Percentiles rank a stretch among this genome's conserved stretches.
These are phyloP conservation scores for Leucocoprinus birnbaumii DNA, from an alignment of 768 basidiomycete species.

Conservation along the genomic window DNA sequence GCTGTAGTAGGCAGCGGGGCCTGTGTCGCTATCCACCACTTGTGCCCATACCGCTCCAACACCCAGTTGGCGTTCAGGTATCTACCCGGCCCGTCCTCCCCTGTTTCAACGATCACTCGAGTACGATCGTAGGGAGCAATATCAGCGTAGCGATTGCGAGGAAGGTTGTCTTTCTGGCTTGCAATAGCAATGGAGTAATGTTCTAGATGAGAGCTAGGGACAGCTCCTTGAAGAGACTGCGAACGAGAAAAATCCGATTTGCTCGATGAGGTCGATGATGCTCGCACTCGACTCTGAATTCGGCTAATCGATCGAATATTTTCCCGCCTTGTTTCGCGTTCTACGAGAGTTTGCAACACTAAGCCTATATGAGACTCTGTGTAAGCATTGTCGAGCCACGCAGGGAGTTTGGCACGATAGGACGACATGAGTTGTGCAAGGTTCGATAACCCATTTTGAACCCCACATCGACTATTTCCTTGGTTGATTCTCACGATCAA, in stretches of 20 bases:
- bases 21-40: constrained; percentile 86
- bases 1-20: constrained; percentile 70
- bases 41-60: constrained; percentile 65
- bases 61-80: constrained; percentile 90
- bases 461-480: background rate
- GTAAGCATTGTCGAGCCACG: constrained; percentile 27
- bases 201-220: constrained; percentile 21
- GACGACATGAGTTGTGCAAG: background rate
- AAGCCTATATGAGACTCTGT: constrained; percentile 18
- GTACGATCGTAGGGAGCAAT: constrained; percentile 83
- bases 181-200: constrained; percentile 62
- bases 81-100: constrained; percentile 29
- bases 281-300: constrained; percentile 8
- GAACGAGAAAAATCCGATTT: background rate
- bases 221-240: background rate
- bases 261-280: background rate
- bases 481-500: constrained; percentile 9
- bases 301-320: constrained; percentile 25
- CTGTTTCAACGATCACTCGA: constrained; percentile 50
- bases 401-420: constrained; percentile 13
- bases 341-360: constrained; percentile 31
- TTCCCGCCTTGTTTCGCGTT: constrained; percentile 32
- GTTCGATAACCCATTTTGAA: too few relatives aligned
- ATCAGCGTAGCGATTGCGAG: constrained; percentile 68
- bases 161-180: constrained; percentile 36